A percentile compares a stretch with the other conserved stretches of the same genome.
Conservation (phyloP, 2,329 filamentous ascomycete genomes). For the Xylaria sp. region DNA sequence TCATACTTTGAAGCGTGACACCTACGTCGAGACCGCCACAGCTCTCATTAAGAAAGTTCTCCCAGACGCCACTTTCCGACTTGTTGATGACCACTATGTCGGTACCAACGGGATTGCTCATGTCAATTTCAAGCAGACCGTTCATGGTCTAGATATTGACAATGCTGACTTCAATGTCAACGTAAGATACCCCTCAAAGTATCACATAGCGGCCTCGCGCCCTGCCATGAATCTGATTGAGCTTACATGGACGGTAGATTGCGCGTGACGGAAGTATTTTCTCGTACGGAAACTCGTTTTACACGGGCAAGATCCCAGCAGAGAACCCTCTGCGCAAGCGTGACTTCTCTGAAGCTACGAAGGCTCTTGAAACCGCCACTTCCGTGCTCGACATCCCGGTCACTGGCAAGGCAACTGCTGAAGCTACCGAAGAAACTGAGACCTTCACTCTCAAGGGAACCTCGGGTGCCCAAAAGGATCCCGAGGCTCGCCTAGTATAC, state of each 20-base stretch:
- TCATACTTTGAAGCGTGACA: slow-evolving; percentile 39
- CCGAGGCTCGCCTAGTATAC: slow-evolving; percentile 62
- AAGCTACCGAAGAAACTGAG: slow-evolving; percentile 45
- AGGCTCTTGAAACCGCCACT: slow-evolving; percentile 50
- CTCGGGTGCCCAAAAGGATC: slow-evolving; percentile 55
- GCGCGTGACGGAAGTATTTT: slow-evolving; percentile 59
- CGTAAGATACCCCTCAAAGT: slow-evolving; percentile 45
- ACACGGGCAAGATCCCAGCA: slow-evolving; percentile 50
- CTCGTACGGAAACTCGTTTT: slow-evolving; percentile 59
- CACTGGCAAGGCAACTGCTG: slow-evolving; percentile 47
- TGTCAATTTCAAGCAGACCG: slow-evolving; percentile 64
- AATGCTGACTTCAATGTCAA: slow-evolving; percentile 67
- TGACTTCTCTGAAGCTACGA: slow-evolving; percentile 48
- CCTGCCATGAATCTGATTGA: neutral
- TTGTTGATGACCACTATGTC: slow-evolving; percentile 59
- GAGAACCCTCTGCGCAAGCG: slow-evolving; percentile 48
- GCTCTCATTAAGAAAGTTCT: slow-evolving; percentile 48
- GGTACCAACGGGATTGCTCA: slow-evolving; percentile 61
- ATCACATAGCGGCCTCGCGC: neutral
- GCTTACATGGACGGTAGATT: slow-evolving; percentile 45
- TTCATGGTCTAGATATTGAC: slow-evolving; percentile 63
- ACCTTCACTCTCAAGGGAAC: slow-evolving; percentile 54
- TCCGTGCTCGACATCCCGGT: slow-evolving; percentile 49
- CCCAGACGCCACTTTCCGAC: slow-evolving; percentile 52
- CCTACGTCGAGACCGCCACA: slow-evolving; percentile 52